A percentile compares a stretch with the other conserved stretches of the same genome.
Conservation (phyloP, 495 filamentous ascomycete genomes). For the Hypoxylon intermedium region DNA sequence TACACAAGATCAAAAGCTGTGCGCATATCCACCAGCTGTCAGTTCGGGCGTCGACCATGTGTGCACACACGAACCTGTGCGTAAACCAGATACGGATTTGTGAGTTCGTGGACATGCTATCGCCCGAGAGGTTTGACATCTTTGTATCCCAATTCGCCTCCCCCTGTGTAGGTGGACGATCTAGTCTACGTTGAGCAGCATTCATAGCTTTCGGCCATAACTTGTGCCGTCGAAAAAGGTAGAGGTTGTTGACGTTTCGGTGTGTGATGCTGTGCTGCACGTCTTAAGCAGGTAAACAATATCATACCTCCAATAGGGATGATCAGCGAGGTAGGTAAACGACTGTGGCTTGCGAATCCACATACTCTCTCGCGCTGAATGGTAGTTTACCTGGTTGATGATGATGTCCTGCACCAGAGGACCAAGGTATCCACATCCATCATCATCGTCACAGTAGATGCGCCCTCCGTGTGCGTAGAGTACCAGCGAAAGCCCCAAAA, state of each 20-base stretch:
- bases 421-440: conserved; percentile 10
- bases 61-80: conserved; percentile 10
- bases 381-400: conserved; percentile 7
- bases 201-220: conserved; percentile 6
- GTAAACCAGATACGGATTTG: conserved; percentile 3
- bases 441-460: conserved; percentile 5
- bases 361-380: conserved; percentile 9
- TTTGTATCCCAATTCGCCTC: conserved; percentile 4
- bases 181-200: conserved; percentile 17
- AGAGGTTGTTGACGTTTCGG: conserved; percentile 18
- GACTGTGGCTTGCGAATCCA: conserved; percentile 9
- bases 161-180: not conserved
- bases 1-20: conserved; percentile 16
- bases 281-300: conserved; percentile 1
- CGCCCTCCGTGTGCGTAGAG: conserved; percentile 22
- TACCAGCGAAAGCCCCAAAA: conserved; percentile 2
- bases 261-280: conserved; percentile 22
- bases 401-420: conserved; percentile 8
- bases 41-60: conserved; percentile 16
- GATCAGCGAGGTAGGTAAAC: conserved; percentile 17
- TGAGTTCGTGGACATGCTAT: conserved; percentile 18
- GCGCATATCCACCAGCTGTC: conserved; percentile 1
- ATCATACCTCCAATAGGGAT: conserved; percentile 2
- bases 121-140: conserved; percentile 7
- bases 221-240: conserved; percentile 3